Evolutionary conservation across 1,284 basidiomycete genomes (phyloP).

Genomic region (Rhodotorula sp.): DNA sequence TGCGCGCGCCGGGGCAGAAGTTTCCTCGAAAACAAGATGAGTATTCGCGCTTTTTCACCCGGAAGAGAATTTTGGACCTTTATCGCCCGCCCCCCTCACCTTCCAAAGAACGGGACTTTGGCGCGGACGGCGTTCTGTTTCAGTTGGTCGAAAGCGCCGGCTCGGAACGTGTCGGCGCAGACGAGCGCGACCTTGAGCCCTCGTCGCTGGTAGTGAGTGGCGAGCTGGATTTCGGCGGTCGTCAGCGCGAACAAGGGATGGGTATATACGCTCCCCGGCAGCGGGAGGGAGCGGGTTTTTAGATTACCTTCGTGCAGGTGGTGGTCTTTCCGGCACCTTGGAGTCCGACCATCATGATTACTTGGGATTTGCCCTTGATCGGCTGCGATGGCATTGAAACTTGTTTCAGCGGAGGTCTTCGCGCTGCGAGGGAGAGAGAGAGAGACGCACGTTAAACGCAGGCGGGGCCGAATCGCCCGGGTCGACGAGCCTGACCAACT

Average conservation of each 20-base stretch:
- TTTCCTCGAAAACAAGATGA: background rate
- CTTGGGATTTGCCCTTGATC: constrained; percentile 89
- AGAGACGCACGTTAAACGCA: constrained; percentile 38
- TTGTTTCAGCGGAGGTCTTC: background rate
- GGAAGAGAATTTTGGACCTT: background rate
- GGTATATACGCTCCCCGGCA: too few relatives aligned
- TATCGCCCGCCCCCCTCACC: constrained; percentile 46
- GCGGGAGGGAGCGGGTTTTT: background rate
- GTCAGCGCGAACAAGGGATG: too few relatives aligned
- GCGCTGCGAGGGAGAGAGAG: background rate
- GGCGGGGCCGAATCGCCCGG: constrained; percentile 47
- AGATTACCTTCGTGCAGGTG: constrained; percentile 76
- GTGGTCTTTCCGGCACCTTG: constrained; percentile 99
- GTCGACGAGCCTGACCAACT: constrained; percentile 91
- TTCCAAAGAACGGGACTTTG: constrained; percentile 98
- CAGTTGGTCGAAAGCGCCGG: constrained; percentile 95
- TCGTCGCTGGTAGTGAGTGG: constrained; percentile 94
- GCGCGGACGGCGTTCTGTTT: constrained; percentile 94
- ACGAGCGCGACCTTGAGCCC: constrained; percentile 98
- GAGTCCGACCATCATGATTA: constrained; percentile 96
- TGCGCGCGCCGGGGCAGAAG: background rate
- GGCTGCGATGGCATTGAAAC: constrained; percentile 60
- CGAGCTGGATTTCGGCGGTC: constrained; percentile 57
- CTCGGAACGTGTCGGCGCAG: constrained; percentile 99
- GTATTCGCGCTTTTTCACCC: background rate